Evolutionary conservation across 2,329 filamentous ascomycete species (phyloP).

Genomic region (Aspergillus fumigatiaffinis): DNA sequence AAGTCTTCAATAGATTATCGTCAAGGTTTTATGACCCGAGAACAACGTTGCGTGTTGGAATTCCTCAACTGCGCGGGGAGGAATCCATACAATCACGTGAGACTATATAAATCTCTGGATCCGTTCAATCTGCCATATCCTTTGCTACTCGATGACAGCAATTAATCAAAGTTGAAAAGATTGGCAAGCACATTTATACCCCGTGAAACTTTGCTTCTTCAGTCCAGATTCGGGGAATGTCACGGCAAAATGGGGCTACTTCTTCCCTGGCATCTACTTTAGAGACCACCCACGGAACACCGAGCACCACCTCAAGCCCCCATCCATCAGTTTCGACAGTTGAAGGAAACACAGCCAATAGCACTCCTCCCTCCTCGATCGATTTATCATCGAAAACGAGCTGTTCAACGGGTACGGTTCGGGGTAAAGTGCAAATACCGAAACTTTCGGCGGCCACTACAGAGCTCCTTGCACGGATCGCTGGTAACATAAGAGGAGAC

Average conservation of each 20-base stretch:
- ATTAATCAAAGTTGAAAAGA: neutral
- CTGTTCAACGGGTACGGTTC: slow-evolving; percentile 7
- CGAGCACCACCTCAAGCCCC: slow-evolving; percentile 7
- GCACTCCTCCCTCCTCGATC: slow-evolving; percentile 7
- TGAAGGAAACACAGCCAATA: neutral
- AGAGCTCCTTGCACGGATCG: slow-evolving; percentile 23
- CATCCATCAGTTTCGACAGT: slow-evolving; percentile 11
- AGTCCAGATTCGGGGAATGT: slow-evolving; percentile 15
- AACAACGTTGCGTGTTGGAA: neutral
- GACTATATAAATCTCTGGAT: slow-evolving; percentile 26
- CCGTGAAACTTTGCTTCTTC: slow-evolving; percentile 1
- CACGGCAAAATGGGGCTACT: slow-evolving; percentile 21
- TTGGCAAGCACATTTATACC: neutral
- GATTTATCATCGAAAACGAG: slow-evolving; percentile 6
- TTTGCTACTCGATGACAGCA: neutral
- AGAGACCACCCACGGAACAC: slow-evolving; percentile 16
- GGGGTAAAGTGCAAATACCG: slow-evolving; percentile 19
- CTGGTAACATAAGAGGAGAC: slow-evolving; percentile 15
- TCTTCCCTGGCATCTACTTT: slow-evolving; percentile 19
- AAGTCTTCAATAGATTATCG: neutral
- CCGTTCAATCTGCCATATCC: slow-evolving; percentile 8
- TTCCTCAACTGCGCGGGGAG: slow-evolving; percentile 1
- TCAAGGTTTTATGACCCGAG: neutral
- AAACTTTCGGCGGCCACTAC: slow-evolving; percentile 24
- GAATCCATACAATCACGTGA: slow-evolving; percentile 24